A percentile compares a stretch with the other conserved stretches of the same genome.
phyloP scores from a whole-genome alignment of 1,284 basidiomycete genomes.

The Sporisorium sorghi region DNA sequence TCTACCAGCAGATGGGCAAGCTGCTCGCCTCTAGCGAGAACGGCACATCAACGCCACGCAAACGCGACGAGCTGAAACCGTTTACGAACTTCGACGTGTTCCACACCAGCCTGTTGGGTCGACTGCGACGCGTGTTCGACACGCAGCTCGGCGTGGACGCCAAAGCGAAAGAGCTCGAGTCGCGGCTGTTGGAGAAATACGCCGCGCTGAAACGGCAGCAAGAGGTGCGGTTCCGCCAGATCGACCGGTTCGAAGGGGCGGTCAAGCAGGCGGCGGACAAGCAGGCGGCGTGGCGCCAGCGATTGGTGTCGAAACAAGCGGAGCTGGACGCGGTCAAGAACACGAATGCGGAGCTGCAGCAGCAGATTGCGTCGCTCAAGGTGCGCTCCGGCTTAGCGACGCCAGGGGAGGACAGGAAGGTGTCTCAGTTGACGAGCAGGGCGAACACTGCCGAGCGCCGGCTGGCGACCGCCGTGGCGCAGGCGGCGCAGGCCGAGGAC shows the following conservation, averaged over 20 bases:
- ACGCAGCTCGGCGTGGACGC: slow-evolving; percentile 88
- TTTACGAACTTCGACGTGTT: slow-evolving; percentile 93
- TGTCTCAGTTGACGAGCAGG: slow-evolving; percentile 53
- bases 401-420: slow-evolving; percentile 54
- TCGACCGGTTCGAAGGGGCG: slow-evolving; percentile 91
- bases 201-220: slow-evolving; percentile 86
- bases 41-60: slow-evolving; percentile 70
- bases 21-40: slow-evolving; percentile 75
- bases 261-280: slow-evolving; percentile 85
- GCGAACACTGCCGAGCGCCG: slow-evolving; percentile 76
- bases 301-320: slow-evolving; percentile 83
- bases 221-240: slow-evolving; percentile 87
- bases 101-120: slow-evolving; percentile 90
- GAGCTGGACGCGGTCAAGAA: slow-evolving; percentile 78
- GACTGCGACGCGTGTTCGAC: slow-evolving; percentile 83
- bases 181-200: slow-evolving; percentile 77
- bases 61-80: slow-evolving; percentile 79
- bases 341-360: slow-evolving; percentile 80
- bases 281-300: slow-evolving; percentile 86
- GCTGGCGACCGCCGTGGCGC: slow-evolving; percentile 82
- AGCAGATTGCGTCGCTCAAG: slow-evolving; percentile 78
- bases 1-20: slow-evolving; percentile 95
- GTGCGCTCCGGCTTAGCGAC: slow-evolving; percentile 69
- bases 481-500: slow-evolving; percentile 83
- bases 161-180: slow-evolving; percentile 83